Evolutionary conservation across 805 yeast species (phyloP), one percentile per base, ranked within the genome.

Genomic region (Saturnispora ahearnii): DNA sequence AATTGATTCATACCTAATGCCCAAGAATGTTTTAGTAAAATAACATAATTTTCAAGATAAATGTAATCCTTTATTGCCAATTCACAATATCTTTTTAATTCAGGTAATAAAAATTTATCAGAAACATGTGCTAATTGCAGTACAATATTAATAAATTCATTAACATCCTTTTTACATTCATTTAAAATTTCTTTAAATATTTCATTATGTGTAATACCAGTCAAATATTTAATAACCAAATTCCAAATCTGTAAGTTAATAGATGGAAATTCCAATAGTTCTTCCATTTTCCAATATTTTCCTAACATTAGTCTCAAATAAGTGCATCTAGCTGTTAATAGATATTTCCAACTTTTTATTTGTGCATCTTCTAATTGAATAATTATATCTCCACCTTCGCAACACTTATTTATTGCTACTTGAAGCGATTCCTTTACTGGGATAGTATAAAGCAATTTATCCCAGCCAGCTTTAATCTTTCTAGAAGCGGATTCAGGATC

Each of bases 241-340:
- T 59, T 56, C 58, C 87, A 81, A 6, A 73, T 76, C 0, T 55
- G 52, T 11, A 53, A 55, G 0, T 69, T 54, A 13, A 81, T 65
- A 45, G 74, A 73, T 1, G 66, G 62, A 43, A 87, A 71, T 51
- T 37, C 53, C 3, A 54, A 38, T 4, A 43, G 34, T 11, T 36
- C 49, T 1, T 24, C 38, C 12, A 28, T 41, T 7, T 48, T 43
- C 95, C 93, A 87, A 44, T 79, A 60, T 0, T 64, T 59, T 0
- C 82, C 74, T 33, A 84, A 70, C 2, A 79, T 55, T 0, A 82
- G 72, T 49, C 77, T 81, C 61, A 89, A 87, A 58, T 73, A 85
- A 0, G 78, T 79, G 44, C 82, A 77, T 51, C 95, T 66, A 0
- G 76, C 62, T 4, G 66, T 59, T n/a, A 89, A 58, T 4, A 87